Evolutionary conservation across 169 alveolate species (phyloP).

Genomic region (Cryptosporidium muris): DNA sequence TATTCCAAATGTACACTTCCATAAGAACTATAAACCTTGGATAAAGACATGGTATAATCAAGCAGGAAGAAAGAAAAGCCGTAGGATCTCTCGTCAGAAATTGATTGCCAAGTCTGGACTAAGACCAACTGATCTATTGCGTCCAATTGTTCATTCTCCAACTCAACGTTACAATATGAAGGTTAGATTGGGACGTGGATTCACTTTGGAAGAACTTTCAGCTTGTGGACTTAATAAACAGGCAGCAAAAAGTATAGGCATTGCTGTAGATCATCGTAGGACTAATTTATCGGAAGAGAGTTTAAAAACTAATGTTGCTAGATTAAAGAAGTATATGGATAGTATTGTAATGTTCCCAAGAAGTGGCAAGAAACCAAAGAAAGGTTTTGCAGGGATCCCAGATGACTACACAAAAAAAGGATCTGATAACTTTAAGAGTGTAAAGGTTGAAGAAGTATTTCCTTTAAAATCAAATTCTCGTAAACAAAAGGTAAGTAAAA

Average conservation of each 20-base stretch:
- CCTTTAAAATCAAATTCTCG: not conserved
- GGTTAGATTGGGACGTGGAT: constrained; percentile 98
- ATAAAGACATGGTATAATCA: constrained; percentile 98
- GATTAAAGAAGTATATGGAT: constrained; percentile 94
- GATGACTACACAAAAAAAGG: constrained; percentile 86
- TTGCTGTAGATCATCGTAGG: constrained; percentile 98
- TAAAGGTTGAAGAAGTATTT: constrained; percentile 43
- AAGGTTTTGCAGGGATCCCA: constrained; percentile 95
- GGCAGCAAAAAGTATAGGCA: constrained; percentile 97
- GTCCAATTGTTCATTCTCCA: constrained; percentile 95
- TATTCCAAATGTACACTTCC: constrained; percentile 96
- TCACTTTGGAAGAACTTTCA: constrained; percentile 95
- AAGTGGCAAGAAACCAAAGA: constrained; percentile 92
- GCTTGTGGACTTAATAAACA: constrained; percentile 91
- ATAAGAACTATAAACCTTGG: constrained; percentile 96
- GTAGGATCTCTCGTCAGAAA: constrained; percentile 89
- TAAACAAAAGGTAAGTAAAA: constrained; percentile 33
- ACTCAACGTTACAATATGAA: constrained; percentile 96
- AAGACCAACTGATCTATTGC: constrained; percentile 93
- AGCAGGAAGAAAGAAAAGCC: constrained; percentile 94
- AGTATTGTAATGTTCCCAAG: constrained; percentile 95
- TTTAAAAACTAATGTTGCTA: constrained; percentile 91
- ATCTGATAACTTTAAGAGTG: constrained; percentile 62
- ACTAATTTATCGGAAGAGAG: constrained; percentile 93
- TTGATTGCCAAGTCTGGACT: constrained; percentile 90